Evolutionary conservation across 108 stramenopile species (phyloP).

Genomic region (Fistulifera pelliculosa): DNA sequence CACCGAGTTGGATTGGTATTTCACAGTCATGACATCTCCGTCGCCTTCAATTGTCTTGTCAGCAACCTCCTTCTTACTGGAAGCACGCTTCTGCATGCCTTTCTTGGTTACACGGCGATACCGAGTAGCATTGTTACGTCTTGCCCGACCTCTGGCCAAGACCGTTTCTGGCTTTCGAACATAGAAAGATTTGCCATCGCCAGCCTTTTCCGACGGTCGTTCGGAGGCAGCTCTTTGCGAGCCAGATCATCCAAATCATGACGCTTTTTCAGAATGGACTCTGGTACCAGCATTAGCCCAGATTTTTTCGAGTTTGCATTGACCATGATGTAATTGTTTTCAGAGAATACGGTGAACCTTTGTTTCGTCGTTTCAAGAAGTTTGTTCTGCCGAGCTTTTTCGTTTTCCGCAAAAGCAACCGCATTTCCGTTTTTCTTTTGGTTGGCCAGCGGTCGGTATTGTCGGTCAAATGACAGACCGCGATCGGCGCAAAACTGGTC

Average conservation of each 20-base stretch:
- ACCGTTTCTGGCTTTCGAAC: constrained; percentile 69
- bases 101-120: constrained; percentile 68
- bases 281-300: constrained; percentile 68
- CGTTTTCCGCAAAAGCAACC: no score
- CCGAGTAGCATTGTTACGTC: constrained; percentile 47
- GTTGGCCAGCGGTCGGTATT: no score
- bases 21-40: constrained; percentile 17
- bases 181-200: constrained; percentile 13
- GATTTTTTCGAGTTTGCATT: constrained; percentile 20
- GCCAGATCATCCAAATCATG: constrained; percentile 77
- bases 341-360: no score
- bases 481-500: no score
- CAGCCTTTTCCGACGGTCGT: constrained; percentile 21
- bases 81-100: constrained; percentile 82
- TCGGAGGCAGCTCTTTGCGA: constrained; percentile 52
- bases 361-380: no score
- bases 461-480: no score
- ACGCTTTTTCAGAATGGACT: constrained; percentile 67
- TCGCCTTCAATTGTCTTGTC: constrained; percentile 38
- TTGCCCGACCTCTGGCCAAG: constrained; percentile 31
- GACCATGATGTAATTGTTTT: no score
- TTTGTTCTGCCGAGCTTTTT: no score
- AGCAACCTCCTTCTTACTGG: constrained; percentile 41
- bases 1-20: constrained; percentile 67
- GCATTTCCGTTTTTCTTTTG: no score